Evolutionary conservation across 1,284 basidiomycete genomes (phyloP), one percentile per base, ranked within the genome.

Genomic region (Sphagnurus paluster): DNA sequence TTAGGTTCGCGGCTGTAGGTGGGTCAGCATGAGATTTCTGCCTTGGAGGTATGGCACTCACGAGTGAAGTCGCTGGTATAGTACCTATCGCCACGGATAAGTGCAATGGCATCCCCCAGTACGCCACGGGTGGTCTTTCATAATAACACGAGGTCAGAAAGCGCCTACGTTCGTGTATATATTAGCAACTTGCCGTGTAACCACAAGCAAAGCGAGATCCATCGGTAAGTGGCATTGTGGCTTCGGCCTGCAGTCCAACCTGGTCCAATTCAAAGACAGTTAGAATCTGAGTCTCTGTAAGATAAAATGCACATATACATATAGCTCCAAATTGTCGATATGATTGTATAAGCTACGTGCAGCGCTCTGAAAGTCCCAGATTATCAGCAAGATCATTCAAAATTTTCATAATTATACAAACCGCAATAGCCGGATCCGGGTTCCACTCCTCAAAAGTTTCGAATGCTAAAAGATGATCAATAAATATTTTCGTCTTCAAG

Each of bases 381-480:
- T 7, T 16, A 30, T 17, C 25, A 32, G 4, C 13, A 17, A 11
- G 10, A 16, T 8, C 6, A 17, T 6, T 25, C 4, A 10, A 2
- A n/a, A 19, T 25, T 7, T 21, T 3, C 3, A 17, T 1, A 35
- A 16, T 16, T 24, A 21, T 4, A 54, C 58, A 25, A 46, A 65
- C 58, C 19, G 69, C 70, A 46, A 82, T 70, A 36, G 70, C 71
- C 1, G 68, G 63, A 47, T 78, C 72, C 0, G 70, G 62, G 56
- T 77, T 80, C 80, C 80, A 84, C 32, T 84, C 80, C 53, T 75
- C 67, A 58, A 82, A 79, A 21, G 53, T 61, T 21, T 62, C 56
- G 49, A 72, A 75, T 36, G 59, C 69, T 70, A 47, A 39, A 10
- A 10, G 6, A 13, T n/a, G 24, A 41, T 9, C 17, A 36, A 30